Evolutionary conservation across 768 basidiomycete species (phyloP).

Genomic region (Panus rudis): DNA sequence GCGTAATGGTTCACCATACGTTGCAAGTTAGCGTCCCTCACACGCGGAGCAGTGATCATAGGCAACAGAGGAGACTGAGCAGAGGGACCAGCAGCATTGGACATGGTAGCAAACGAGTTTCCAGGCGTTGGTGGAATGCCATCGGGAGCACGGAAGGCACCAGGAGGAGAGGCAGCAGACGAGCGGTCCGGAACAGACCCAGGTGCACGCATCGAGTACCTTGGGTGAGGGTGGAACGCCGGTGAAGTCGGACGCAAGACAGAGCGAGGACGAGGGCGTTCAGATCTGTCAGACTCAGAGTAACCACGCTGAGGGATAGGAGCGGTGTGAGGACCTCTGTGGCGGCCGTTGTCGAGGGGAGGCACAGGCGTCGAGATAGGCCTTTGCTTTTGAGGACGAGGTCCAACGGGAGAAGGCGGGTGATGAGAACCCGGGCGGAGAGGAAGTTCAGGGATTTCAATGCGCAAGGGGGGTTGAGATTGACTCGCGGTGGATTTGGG

Average conservation of each 20-base stretch:
- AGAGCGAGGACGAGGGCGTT: background rate
- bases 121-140: no score
- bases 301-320: no score
- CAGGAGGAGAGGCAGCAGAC: constrained; percentile 8
- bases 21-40: constrained; percentile 34
- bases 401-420: constrained; percentile 45
- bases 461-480: constrained; percentile 6
- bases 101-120: no score
- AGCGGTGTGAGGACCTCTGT: no score
- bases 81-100: no score
- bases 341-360: background rate
- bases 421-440: constrained; percentile 27
- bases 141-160: constrained; percentile 16
- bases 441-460: constrained; percentile 8
- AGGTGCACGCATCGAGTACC: background rate
- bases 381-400: constrained; percentile 31
- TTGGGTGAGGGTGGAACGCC: background rate
- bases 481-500: constrained; percentile 27
- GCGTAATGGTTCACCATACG: constrained; percentile 38
- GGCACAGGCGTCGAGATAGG: constrained; percentile 12
- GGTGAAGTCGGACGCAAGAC: background rate
- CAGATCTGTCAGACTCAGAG: no score
- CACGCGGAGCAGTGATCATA: constrained; percentile 36
- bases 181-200: constrained; percentile 8
- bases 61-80: constrained; percentile 22